These are phyloP conservation scores for Colletotrichum graminicola DNA, from an alignment of 2,329 filamentous ascomycete species.

Conservation along the genomic window DNA sequence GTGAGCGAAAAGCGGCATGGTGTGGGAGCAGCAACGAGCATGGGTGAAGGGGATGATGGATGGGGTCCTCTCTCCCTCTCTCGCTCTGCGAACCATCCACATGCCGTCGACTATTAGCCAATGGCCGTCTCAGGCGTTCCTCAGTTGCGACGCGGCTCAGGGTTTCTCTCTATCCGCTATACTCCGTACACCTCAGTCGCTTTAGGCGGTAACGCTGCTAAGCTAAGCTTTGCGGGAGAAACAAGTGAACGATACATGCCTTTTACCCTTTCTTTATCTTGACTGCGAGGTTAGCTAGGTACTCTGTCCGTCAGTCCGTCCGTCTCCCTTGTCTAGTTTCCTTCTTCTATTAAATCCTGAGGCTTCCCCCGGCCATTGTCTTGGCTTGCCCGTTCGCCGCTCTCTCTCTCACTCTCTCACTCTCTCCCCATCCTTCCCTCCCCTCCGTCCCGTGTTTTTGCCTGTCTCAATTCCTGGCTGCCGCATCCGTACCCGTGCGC, in stretches of 20 bases:
- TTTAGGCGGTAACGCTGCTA: neutral
- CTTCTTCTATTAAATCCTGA: slow-evolving; percentile 25
- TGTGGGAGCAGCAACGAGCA: slow-evolving; percentile 3
- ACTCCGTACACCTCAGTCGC: too few species aligned
- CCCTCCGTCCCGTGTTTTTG: slow-evolving; percentile 2
- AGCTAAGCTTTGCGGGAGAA: slow-evolving; percentile 19
- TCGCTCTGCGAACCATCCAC: neutral
- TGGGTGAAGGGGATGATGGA: neutral
- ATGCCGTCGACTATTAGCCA: slow-evolving; percentile 12
- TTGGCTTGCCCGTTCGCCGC: slow-evolving; percentile 22
- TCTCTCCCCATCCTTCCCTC: neutral
- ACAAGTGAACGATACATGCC: neutral
- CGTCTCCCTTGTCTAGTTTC: neutral
- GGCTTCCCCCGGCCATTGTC: slow-evolving; percentile 16
- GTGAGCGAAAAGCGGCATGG: slow-evolving; percentile 14
- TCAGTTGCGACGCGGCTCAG: neutral
- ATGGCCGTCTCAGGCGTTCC: slow-evolving; percentile 21
- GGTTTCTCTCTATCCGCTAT: neutral
- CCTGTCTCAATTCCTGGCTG: slow-evolving; percentile 6
- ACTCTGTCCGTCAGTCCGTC: too few species aligned
- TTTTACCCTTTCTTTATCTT: too few species aligned
- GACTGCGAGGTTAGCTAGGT: neutral
- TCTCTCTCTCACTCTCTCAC: neutral
- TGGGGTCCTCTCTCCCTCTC: too few species aligned
- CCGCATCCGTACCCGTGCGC: slow-evolving; percentile 6